Percentiles rank a stretch among this genome's conserved stretches.
Evolutionary conservation across 1,284 basidiomycete genomes (phyloP).

Genomic region (Caloboletus firmus): DNA sequence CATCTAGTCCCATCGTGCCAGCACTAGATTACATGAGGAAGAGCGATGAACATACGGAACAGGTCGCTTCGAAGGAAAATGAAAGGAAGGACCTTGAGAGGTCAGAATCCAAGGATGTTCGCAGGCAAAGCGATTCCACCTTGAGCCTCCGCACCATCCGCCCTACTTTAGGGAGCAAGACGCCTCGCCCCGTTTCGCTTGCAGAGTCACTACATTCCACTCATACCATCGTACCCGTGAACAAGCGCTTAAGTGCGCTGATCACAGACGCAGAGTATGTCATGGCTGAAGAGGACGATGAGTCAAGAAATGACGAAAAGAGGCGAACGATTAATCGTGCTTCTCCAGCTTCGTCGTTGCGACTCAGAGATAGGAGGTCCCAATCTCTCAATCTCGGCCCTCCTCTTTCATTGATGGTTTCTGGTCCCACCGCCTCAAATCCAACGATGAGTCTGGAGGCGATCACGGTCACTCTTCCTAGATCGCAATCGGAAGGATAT

Average conservation of each 20-base stretch:
- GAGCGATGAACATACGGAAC: conserved; percentile 30
- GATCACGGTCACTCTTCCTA: conserved; percentile 32
- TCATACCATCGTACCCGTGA: conserved; percentile 62
- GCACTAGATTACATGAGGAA: conserved; percentile 37
- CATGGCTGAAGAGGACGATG: conserved; percentile 52
- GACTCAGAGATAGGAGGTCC: conserved; percentile 55
- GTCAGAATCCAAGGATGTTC: conserved; percentile 59
- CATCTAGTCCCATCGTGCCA: conserved; percentile 36
- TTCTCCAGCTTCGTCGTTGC: conserved; percentile 34
- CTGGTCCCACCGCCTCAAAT: conserved; percentile 24
- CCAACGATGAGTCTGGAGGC: conserved; percentile 36
- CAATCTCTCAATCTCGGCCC: conserved; percentile 56
- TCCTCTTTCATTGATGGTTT: conserved; percentile 33
- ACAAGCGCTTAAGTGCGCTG: conserved; percentile 65
- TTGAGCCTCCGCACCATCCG: conserved; percentile 70
- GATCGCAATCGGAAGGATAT: conserved; percentile 31
- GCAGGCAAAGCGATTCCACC: conserved; percentile 74
- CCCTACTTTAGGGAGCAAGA: conserved; percentile 48
- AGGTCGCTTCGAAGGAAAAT: conserved; percentile 27
- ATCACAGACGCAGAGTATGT: conserved; percentile 63
- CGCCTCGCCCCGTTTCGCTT: conserved; percentile 70
- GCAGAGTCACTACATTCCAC: conserved; percentile 72
- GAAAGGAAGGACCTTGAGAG: conserved; percentile 41
- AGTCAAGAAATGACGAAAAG: conserved; percentile 38
- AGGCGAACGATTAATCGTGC: conserved; percentile 18